Conservation (phyloP, 2,329 filamentous ascomycete species). For the Sclerotinia spermophila region DNA sequence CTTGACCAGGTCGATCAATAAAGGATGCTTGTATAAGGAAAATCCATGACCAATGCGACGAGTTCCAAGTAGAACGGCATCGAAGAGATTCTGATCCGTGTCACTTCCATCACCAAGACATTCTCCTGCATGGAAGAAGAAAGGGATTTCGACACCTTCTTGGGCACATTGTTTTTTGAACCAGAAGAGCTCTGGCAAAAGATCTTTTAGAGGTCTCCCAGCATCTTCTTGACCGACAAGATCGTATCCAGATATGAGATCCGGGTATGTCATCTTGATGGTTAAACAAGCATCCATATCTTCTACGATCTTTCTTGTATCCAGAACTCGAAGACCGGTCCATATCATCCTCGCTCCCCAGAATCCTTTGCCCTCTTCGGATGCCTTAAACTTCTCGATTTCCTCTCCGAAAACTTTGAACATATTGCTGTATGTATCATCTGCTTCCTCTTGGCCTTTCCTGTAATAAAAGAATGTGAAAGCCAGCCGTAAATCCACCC, state of each 20-base stretch:
- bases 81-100: constrained; percentile 80
- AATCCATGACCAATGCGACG: constrained; percentile 87
- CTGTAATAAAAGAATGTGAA: constrained; percentile 70
- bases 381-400: constrained; percentile 68
- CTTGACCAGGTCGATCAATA: constrained; percentile 84
- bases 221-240: constrained; percentile 83
- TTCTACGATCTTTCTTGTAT: constrained; percentile 64
- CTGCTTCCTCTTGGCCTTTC: constrained; percentile 60
- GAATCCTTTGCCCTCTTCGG: constrained; percentile 68
- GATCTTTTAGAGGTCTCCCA: constrained; percentile 69
- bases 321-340: constrained; percentile 66
- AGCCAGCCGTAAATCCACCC: constrained; percentile 75
- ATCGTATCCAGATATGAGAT: constrained; percentile 83
- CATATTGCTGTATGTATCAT: constrained; percentile 65
- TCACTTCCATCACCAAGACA: constrained; percentile 73
- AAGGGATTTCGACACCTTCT: constrained; percentile 77
- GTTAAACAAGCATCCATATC: constrained; percentile 86
- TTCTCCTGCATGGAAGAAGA: constrained; percentile 92
- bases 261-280: constrained; percentile 73
- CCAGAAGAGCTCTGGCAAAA: constrained; percentile 86
- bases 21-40: constrained; percentile 84
- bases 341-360: constrained; percentile 85
- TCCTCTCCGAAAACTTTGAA: constrained; percentile 75
- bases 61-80: constrained; percentile 82
- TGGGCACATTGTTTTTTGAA: constrained; percentile 81